Base-by-base conservation (phyloP, 2,329 filamentous ascomycete genomes). In the Diaporthe ampelina region DNA sequence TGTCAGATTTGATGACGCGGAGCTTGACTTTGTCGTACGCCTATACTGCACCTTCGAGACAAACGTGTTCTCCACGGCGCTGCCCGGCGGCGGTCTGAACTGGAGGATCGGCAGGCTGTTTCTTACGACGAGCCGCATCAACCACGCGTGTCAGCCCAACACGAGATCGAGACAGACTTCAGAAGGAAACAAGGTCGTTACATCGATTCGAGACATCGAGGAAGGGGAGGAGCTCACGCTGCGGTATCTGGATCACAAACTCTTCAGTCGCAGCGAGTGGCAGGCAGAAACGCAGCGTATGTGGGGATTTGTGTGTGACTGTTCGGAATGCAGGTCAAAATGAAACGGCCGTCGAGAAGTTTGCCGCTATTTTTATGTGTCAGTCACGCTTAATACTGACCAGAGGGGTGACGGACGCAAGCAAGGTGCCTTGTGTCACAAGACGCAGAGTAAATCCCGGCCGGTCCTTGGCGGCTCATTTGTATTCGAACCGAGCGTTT, bases 41-140 rank as follows among this genome's bases (percentile, higher is more conserved):
- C 61, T 73, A 19, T 73, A 73, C 61, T 68, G 52, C 71, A 73
- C 59, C 9, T 73, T 73, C 71, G 56, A 35, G 21, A 73, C 71
- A 26, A 73, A 73, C 21, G 61, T 52, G 26, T 73, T 73, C 9
- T 67, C 59, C 21, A 73, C 65, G 10, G 50, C 48, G 3, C 19
- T 43, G 24, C 61, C 71, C 4, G 61, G 71, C 7, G 43, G 29
- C 6, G 54, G 54, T 0, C 40, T 57, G 11, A 40, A 54, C 2
- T 65, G 71, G 59, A 67, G 71, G 50, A 26, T 73, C 37, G 59
- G 71, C 19, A 29, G 71, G 29, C 37, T 73, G 0, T 73, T 73
- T 19, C 61, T 73, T 1, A 67, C 52, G 9, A 73, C 71, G 10
- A 68, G 59, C 21, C 59, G 71, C 15, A 52, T 73, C 59, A 73